These are phyloP conservation scores for Pseudocercospora macadamiae DNA, from an alignment of 2,329 filamentous ascomycete species.

Conservation along the genomic window DNA sequence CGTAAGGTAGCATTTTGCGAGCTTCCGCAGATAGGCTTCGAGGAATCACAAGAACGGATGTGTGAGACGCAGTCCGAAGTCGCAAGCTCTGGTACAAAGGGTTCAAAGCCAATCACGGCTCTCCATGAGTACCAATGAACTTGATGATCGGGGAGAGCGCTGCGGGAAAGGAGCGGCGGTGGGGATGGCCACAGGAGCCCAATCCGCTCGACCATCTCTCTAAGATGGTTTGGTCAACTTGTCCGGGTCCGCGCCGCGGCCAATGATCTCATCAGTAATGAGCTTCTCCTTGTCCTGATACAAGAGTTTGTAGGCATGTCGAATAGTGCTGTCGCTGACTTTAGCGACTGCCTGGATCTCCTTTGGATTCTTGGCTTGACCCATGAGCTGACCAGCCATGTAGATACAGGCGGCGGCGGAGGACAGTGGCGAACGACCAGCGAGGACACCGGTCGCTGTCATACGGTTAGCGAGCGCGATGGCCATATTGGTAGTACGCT, in stretches of 20 bases:
- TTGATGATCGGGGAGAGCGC: not conserved
- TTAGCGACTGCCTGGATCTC: conserved; percentile 83
- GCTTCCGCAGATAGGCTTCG: not conserved
- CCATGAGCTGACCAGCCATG: conserved; percentile 88
- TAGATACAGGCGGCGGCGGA: conserved; percentile 96
- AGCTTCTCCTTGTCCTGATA: conserved; percentile 74
- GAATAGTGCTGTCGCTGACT: conserved; percentile 95
- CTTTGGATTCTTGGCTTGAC: conserved; percentile 76
- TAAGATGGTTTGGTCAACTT: conserved; percentile 62
- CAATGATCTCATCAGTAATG: conserved; percentile 74
- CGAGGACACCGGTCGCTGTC: conserved; percentile 75
- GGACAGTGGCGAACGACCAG: conserved; percentile 89
- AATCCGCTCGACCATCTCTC: conserved; percentile 4
- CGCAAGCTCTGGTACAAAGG: not conserved
- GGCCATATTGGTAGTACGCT: conserved; percentile 77
- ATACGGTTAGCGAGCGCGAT: conserved; percentile 78
- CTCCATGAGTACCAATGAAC: conserved; percentile 7
- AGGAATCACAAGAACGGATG: too few relatives aligned
- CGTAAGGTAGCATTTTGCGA: not conserved
- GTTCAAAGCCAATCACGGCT: conserved; percentile 17
- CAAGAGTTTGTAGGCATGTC: conserved; percentile 89
- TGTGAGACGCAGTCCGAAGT: too few relatives aligned
- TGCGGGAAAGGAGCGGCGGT: not conserved
- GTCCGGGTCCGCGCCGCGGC: conserved; percentile 70
- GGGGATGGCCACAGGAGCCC: not conserved